These are phyloP conservation scores for Fraxinus anomala DNA, from an alignment of 257 asterid species.

Conservation along the genomic window DNA sequence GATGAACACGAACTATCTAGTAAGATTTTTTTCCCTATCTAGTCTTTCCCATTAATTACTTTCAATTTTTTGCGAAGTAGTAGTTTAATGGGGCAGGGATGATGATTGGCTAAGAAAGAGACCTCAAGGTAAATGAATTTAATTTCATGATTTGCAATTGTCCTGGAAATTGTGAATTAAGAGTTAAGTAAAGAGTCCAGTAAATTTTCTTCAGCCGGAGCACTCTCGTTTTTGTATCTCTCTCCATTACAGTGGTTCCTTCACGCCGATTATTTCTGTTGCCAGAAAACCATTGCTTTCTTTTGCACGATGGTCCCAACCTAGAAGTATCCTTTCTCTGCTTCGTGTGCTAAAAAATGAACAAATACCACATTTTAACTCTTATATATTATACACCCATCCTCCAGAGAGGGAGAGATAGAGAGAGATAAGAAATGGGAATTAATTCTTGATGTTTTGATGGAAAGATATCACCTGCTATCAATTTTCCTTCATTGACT, in stretches of 20 bases:
- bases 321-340: background rate
- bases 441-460: background rate
- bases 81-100: background rate
- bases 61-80: background rate
- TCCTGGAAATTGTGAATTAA: constrained; percentile 7
- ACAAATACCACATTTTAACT: constrained; percentile 5
- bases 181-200: constrained; percentile 4
- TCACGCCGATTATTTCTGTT: background rate
- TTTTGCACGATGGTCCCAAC: constrained; percentile 5
- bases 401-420: background rate
- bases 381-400: background rate
- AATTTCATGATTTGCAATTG: constrained; percentile 1
- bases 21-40: constrained; percentile 31
- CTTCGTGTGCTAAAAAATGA: constrained; percentile 3
- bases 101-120: constrained; percentile 9
- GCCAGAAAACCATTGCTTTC: constrained; percentile 2
- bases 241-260: background rate
- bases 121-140: background rate
- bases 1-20: constrained; percentile 63
- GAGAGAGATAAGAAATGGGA: background rate
- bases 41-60: background rate
- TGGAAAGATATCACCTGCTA: background rate
- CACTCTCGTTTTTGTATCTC: background rate
- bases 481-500: background rate
- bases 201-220: background rate